Base-by-base conservation (phyloP, 768 basidiomycete genomes). In the Arthromyces matolae region DNA sequence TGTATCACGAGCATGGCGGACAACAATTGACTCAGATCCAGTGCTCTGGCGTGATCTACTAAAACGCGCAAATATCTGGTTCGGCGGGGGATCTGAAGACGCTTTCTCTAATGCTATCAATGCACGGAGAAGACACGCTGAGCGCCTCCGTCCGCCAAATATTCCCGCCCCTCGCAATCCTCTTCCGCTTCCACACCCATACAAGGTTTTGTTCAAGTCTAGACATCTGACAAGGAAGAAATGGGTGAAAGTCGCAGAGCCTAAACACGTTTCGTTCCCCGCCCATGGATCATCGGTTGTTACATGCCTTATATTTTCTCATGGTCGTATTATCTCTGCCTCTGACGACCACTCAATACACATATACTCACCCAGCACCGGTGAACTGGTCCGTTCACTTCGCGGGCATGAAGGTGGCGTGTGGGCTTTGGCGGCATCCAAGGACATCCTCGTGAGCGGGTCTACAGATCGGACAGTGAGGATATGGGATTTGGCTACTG, bases 301-400 rank as follows among this genome's bases (percentile, higher is more conserved):
- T 63, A 99, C 95, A 33, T 96, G 93, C 64, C 81, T 97, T 37
- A 80, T 97, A 58, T 91, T 99, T 71, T 96, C 95, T 41, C 83
- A 84, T 51, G 89, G 89, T 24, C 91, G 94, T 51, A 92, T 99
- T 68, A 92, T 99, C 60, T 93, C 91, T 9, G 94, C 95, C 9
- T 95, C 93, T 0, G 95, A 99, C 65, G 94, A 97, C 66, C 92
- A 97, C 58, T 89, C 92, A 3, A 96, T 98, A 60, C 90, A 94
- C 60, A 83, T 99, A 37, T 97, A 95, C 64, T 87, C 86, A 19
- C 93, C 91, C n/a, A 64, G 77, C 22, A 89, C 86, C 0, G 95
- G 95, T 10, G 75, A 80, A 29, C 77, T 89, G 18, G 65, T 86
- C 4, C 81, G 79, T 33, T 79, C 84, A 1, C 76, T 98, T 34